Base-by-base conservation (phyloP, 1,284 basidiomycete species). In the Rhodotorula sp. region DNA sequence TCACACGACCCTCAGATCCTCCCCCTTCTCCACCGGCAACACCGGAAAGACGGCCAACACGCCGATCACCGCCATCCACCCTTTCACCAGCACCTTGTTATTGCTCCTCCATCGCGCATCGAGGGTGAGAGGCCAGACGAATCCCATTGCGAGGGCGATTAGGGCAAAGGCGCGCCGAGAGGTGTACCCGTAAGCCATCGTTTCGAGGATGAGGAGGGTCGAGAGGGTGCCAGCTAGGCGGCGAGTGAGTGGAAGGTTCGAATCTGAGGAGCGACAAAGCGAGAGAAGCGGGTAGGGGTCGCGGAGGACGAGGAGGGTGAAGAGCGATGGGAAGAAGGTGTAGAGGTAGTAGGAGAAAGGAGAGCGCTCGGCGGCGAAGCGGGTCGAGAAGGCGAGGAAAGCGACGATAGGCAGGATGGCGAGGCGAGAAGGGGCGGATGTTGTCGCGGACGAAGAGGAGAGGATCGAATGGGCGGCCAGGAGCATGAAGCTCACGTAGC, bases 341-440 rank as follows among this genome's bases (percentile, higher is more conserved):
- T 94, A 94, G 54, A 90, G 73, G 76, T 89, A 93, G 76, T 92
- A 91, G 6, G 87, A 87, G 84, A 83, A 84, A 0, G 90, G 89
- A 1, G 89, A 86, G 27, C 81, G 82, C 77, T 92, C 89, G 15
- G 87, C 67, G 29, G 82, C 82, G 76, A 94, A 91, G 15, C 86
- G 78, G 62, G 82, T 83, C 86, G 72, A 83, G 5, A 79, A 65
- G 13, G 49, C 29, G 57, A 67, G 67, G 24, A 49, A 29, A 13
- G 52, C 13, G n/a, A 54, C 10, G 34, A 52, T 2, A 22, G 60
- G 55, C n/a, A 57, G 48, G 13, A 9, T 4, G 32, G n/a, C 17
- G 29, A 63, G 62, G 29, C 7, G n/a, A 8, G 27, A 13, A 29
- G 20, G 19, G 17, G 24, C 20, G 6, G 32, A n/a, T 15, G 62